phyloP scores from a whole-genome alignment of 108 stramenopile genomes.

The Schizochytrium sp. region DNA sequence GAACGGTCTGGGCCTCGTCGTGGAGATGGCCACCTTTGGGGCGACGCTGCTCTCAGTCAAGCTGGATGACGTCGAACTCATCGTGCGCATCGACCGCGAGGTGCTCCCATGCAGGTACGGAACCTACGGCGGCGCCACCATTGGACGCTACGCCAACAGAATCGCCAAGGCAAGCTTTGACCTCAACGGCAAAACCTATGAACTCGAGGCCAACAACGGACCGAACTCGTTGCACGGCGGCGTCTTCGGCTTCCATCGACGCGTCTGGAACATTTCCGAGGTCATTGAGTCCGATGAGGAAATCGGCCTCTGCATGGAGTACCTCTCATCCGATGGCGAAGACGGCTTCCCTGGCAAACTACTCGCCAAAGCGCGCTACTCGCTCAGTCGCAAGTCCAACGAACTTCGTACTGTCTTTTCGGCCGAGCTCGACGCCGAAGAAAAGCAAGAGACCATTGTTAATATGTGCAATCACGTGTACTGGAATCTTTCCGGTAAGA shows the following conservation, averaged over 20 bases:
- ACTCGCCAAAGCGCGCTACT: slow-evolving; percentile 53
- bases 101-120: not conserved
- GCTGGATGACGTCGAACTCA: not conserved
- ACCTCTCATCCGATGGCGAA: slow-evolving; percentile 59
- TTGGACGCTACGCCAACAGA: slow-evolving; percentile 76
- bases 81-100: not conserved
- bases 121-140: slow-evolving; percentile 57
- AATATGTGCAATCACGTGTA: slow-evolving; percentile 73
- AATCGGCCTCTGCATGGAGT: slow-evolving; percentile 43
- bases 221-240: slow-evolving; percentile 79
- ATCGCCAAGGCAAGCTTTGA: slow-evolving; percentile 57
- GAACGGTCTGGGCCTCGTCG: not conserved
- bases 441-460: slow-evolving; percentile 50
- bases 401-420: slow-evolving; percentile 37
- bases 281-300: slow-evolving; percentile 19
- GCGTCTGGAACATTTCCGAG: slow-evolving; percentile 44
- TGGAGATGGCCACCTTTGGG: not conserved
- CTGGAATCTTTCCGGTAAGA: slow-evolving; percentile 62
- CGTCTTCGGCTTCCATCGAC: slow-evolving; percentile 45
- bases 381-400: slow-evolving; percentile 27
- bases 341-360: slow-evolving; percentile 68
- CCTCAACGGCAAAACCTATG: slow-evolving; percentile 36
- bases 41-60: not conserved
- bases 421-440: slow-evolving; percentile 48
- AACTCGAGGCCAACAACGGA: slow-evolving; percentile 62